Percentiles rank a stretch among this genome's conserved stretches.
Conservation (phyloP, 2,329 filamentous ascomycete species). For the Xylariaceae sp. region DNA sequence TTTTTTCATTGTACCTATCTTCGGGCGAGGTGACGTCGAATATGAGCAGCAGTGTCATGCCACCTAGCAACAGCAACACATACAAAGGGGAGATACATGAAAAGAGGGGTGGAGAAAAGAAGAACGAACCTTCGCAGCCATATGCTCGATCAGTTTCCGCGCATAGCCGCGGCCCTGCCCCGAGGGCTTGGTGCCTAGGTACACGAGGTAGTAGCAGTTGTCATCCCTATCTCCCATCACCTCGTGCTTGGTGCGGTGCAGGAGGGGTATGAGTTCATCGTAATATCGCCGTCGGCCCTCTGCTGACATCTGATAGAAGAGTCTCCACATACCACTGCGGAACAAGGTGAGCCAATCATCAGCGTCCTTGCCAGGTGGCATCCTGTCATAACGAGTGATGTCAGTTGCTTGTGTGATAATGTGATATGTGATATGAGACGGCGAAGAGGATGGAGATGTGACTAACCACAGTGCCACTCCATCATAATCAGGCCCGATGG, state of each 20-base stretch:
- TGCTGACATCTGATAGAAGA: slow-evolving; percentile 67
- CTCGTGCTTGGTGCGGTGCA: slow-evolving; percentile 67
- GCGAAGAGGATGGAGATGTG: neutral
- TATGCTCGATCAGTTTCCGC: slow-evolving; percentile 65
- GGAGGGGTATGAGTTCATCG: slow-evolving; percentile 68
- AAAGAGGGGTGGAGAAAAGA: slow-evolving; percentile 1
- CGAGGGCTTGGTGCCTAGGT: slow-evolving; percentile 70
- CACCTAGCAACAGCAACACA: neutral
- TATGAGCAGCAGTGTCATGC: neutral
- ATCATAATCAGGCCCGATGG: slow-evolving; percentile 71
- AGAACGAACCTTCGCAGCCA: slow-evolving; percentile 55
- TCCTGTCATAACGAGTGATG: slow-evolving; percentile 49
- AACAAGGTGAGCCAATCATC: slow-evolving; percentile 70
- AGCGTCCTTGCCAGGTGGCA: slow-evolving; percentile 69
- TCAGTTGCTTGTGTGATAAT: neutral
- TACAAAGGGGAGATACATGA: neutral
- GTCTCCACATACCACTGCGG: slow-evolving; percentile 72
- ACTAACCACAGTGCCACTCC: slow-evolving; percentile 75
- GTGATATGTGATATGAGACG: neutral
- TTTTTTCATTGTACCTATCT: neutral
- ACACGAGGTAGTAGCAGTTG: slow-evolving; percentile 77
- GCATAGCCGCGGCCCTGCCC: slow-evolving; percentile 71
- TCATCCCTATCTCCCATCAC: slow-evolving; percentile 64
- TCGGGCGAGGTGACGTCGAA: neutral
- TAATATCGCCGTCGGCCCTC: slow-evolving; percentile 75